Conservation (phyloP, 805 yeast genomes). For the Ogataea wickerhamii region DNA sequence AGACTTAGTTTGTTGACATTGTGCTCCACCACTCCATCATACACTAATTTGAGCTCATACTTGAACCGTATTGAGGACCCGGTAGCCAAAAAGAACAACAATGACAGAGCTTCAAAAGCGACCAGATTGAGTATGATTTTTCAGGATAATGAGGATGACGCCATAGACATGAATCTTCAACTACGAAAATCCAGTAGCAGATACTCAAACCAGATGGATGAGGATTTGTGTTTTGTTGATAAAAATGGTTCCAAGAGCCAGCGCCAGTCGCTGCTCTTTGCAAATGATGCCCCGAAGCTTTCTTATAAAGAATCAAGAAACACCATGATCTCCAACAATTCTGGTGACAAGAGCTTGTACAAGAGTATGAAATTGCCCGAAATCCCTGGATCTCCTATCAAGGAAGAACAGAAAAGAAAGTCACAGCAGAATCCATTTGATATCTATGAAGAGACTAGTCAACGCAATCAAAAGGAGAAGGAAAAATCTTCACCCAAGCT, state of each 20-base stretch:
- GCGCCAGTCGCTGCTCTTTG: constrained; percentile 29
- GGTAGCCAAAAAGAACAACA: constrained; percentile 4
- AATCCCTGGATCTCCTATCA: constrained; percentile 37
- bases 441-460: constrained; percentile 21
- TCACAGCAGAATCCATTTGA: constrained; percentile 23
- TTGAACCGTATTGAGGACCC: neutral
- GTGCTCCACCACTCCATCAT: constrained; percentile 47
- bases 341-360: constrained; percentile 37
- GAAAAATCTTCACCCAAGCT: neutral
- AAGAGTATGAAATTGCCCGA: constrained; percentile 49
- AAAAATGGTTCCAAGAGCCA: constrained; percentile 25
- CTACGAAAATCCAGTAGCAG: constrained; percentile 1
- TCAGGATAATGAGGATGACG: constrained; percentile 22
- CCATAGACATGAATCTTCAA: constrained; percentile 24
- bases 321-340: constrained; percentile 40
- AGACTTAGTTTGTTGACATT: constrained; percentile 69
- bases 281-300: constrained; percentile 20
- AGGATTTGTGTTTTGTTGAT: constrained; percentile 33
- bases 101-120: constrained; percentile 18
- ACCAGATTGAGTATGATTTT: constrained; percentile 29
- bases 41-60: constrained; percentile 1
- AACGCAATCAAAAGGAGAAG: neutral
- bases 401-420: constrained; percentile 24
- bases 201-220: constrained; percentile 15
- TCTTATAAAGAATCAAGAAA: constrained; percentile 33